Evolutionary conservation across 768 basidiomycete genomes (phyloP).

Genomic region (Leccinum disarticulatum): DNA sequence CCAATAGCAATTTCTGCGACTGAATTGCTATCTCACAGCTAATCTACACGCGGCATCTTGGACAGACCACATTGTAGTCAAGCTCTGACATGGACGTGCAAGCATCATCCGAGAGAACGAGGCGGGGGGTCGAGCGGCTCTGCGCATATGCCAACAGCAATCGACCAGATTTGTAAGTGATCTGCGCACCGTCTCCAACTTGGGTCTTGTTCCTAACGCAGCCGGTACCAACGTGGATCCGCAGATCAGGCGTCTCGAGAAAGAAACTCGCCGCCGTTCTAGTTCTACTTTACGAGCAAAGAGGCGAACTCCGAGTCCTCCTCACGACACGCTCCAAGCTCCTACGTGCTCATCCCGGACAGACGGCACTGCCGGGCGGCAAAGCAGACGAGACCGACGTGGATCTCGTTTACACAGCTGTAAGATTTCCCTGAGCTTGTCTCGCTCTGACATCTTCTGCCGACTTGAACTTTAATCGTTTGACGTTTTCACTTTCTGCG

Average conservation of each 20-base stretch:
- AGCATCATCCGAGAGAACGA: constrained; percentile 18
- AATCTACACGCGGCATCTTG: background rate
- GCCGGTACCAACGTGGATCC: background rate
- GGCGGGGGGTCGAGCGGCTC: constrained; percentile 42
- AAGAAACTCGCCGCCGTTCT: constrained; percentile 72
- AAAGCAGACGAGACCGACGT: constrained; percentile 68
- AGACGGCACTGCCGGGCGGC: constrained; percentile 84
- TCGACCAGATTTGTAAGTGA: constrained; percentile 53
- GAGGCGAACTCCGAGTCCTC: constrained; percentile 66
- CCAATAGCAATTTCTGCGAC: background rate
- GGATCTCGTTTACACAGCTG: constrained; percentile 70
- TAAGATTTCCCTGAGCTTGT: constrained; percentile 37
- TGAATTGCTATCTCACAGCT: background rate
- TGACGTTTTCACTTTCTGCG: background rate
- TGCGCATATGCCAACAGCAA: constrained; percentile 25
- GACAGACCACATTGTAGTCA: background rate
- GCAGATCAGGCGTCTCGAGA: constrained; percentile 35
- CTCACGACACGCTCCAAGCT: constrained; percentile 83
- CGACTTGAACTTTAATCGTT: background rate
- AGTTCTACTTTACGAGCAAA: constrained; percentile 74
- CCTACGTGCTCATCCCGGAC: constrained; percentile 73
- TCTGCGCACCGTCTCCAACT: background rate
- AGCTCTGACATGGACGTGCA: constrained; percentile 12
- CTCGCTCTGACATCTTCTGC: background rate
- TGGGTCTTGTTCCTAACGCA: background rate